Percentiles rank a stretch among this genome's conserved stretches.
These are phyloP conservation scores for Lachancea meyersii DNA, from an alignment of 805 yeast species.

Conservation along the genomic window DNA sequence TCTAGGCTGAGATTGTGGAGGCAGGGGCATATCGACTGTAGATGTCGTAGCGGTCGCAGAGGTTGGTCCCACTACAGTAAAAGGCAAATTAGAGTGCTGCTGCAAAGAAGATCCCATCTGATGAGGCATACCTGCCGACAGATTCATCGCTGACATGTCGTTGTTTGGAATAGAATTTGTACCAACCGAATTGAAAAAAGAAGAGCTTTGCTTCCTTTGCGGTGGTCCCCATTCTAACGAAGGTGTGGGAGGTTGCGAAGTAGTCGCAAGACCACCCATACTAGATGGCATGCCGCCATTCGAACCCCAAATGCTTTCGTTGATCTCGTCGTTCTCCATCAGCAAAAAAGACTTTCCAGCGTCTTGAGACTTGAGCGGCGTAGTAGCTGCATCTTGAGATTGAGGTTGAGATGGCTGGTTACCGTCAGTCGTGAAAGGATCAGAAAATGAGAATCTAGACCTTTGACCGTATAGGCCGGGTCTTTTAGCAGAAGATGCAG, in stretches of 20 bases:
- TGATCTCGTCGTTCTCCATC: constrained; percentile 36
- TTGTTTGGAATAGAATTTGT: constrained; percentile 13
- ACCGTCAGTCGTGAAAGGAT: constrained; percentile 44
- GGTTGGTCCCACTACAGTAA: constrained; percentile 21
- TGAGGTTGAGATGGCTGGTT: constrained; percentile 17
- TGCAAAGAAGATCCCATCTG: constrained; percentile 10
- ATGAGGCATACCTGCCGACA: constrained; percentile 11
- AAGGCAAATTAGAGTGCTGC: constrained; percentile 36
- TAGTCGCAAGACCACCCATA: constrained; percentile 25
- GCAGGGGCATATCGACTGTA: constrained; percentile 21
- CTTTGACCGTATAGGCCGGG: constrained; percentile 52
- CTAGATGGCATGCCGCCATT: constrained; percentile 27
- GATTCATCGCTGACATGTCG: constrained; percentile 20
- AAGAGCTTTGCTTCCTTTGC: constrained; percentile 24
- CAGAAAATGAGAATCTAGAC: constrained; percentile 65
- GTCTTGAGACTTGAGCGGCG: constrained; percentile 27
- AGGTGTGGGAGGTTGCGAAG: constrained; percentile 30
- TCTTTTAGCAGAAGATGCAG: constrained; percentile 40
- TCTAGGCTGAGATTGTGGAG: constrained; percentile 15
- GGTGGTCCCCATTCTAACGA: constrained; percentile 28
- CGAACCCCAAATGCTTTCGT: constrained; percentile 33
- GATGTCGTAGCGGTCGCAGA: constrained; percentile 6
- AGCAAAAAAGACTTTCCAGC: constrained; percentile 38
- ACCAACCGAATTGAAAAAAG: constrained; percentile 19
- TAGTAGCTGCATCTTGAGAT: constrained; percentile 9